phyloP scores from a whole-genome alignment of 2,329 filamentous ascomycete genomes.

The Camillea tinctor region DNA sequence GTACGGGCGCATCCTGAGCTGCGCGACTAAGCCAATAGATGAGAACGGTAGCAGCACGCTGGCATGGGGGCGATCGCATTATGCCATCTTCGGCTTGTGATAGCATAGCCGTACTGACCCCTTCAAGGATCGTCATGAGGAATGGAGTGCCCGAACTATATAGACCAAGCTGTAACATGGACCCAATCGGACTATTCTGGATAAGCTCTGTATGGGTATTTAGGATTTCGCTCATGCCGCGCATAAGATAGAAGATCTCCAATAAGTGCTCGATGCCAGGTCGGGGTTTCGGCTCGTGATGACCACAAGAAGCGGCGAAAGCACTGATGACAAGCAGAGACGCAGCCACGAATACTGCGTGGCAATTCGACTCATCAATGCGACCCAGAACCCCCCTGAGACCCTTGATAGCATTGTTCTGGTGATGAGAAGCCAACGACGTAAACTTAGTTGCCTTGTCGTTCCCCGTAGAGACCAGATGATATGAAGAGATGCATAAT shows the following conservation, averaged over 20 bases:
- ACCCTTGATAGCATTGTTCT: neutral
- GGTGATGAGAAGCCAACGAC: neutral
- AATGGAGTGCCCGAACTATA: neutral
- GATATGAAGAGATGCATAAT: neutral
- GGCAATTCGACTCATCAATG: neutral
- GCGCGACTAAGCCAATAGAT: neutral
- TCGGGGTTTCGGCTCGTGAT: neutral
- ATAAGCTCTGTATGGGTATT: neutral
- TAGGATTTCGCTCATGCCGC: neutral
- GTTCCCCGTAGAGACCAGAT: neutral
- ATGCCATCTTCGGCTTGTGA: neutral
- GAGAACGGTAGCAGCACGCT: neutral
- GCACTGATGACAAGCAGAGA: neutral
- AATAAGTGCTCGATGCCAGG: neutral
- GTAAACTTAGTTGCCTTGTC: neutral
- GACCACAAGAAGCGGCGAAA: neutral
- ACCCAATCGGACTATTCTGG: neutral
- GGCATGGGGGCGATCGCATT: neutral
- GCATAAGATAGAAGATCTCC: neutral
- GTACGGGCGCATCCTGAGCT: neutral
- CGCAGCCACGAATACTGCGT: neutral
- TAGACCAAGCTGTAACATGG: neutral
- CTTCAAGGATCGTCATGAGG: neutral
- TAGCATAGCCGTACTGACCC: neutral
- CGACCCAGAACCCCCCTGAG: neutral